A percentile compares a stretch with the other conserved stretches of the same genome.
These are phyloP conservation scores for Carex arenaria DNA, from an alignment of 202 grass and related monocot species.

Conservation along the genomic window DNA sequence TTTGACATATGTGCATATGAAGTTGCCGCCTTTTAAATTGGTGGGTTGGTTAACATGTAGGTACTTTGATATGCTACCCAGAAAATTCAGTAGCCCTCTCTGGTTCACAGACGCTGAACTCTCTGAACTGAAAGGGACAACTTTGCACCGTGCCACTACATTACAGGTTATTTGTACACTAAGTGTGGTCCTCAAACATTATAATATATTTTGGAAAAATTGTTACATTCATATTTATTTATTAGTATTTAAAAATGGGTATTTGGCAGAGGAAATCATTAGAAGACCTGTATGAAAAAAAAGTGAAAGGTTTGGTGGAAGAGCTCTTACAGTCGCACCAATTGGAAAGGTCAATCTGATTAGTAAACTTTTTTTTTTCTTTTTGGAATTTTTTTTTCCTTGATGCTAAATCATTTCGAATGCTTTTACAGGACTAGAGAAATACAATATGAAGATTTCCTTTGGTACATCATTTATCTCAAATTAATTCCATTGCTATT, in stretches of 20 bases:
- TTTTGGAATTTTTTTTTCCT: background rate
- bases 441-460: slow-evolving; percentile 77
- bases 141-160: slow-evolving; percentile 58
- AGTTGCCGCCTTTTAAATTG: background rate
- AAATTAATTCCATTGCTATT: background rate
- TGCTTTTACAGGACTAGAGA: slow-evolving; percentile 56
- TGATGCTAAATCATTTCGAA: slow-evolving; percentile 17
- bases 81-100: slow-evolving; percentile 64
- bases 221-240: background rate
- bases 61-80: slow-evolving; percentile 82
- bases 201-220: background rate
- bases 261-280: slow-evolving; percentile 63
- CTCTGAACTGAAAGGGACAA: slow-evolving; percentile 73
- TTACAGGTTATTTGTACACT: slow-evolving; percentile 42
- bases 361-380: slow-evolving; percentile 1
- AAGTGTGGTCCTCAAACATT: background rate
- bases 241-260: background rate
- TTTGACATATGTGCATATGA: background rate
- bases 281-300: slow-evolving; percentile 41
- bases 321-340: slow-evolving; percentile 48
- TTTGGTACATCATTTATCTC: slow-evolving; percentile 60
- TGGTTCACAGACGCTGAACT: slow-evolving; percentile 76
- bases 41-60: slow-evolving; percentile 19
- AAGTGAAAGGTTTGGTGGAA: slow-evolving; percentile 70
- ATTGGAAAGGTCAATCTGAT: slow-evolving; percentile 40